Evolutionary conservation across 805 yeast species (phyloP).

Genomic region (Pichia deserticola): DNA sequence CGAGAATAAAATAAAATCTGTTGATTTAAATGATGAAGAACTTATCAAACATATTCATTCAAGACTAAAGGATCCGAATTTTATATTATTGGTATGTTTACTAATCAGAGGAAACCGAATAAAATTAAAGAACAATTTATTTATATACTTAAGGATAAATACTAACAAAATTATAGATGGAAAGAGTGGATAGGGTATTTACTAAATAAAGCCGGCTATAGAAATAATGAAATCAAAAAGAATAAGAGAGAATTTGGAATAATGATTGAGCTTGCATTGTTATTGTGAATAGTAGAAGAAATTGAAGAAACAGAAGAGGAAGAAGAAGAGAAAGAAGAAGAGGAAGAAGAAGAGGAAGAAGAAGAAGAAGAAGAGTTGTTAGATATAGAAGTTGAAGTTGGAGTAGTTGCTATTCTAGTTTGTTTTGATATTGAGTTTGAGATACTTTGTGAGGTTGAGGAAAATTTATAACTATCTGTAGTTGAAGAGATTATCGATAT

Average conservation of each 20-base stretch:
- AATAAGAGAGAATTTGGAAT: not conserved
- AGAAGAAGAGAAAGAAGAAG: not conserved
- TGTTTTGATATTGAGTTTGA: too few relatives aligned
- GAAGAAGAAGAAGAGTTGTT: not conserved
- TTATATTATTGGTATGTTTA: not conserved
- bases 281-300: too few relatives aligned
- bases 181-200: not conserved
- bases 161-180: constrained; percentile 2
- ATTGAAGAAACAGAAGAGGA: not conserved
- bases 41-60: not conserved
- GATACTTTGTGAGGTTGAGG: not conserved
- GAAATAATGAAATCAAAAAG: not conserved
- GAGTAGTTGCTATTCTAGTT: not conserved
- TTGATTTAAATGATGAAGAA: not conserved
- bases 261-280: not conserved
- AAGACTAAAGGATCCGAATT: not conserved
- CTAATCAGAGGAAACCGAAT: too few relatives aligned
- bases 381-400: not conserved
- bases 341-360: not conserved
- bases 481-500: not conserved
- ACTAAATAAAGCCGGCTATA: not conserved
- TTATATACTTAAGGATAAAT: not conserved
- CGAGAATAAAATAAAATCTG: not conserved
- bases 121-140: not conserved
- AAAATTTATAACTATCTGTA: not conserved